Conservation (phyloP, 441 rosid species). For the Euphorbia corollata region DNA sequence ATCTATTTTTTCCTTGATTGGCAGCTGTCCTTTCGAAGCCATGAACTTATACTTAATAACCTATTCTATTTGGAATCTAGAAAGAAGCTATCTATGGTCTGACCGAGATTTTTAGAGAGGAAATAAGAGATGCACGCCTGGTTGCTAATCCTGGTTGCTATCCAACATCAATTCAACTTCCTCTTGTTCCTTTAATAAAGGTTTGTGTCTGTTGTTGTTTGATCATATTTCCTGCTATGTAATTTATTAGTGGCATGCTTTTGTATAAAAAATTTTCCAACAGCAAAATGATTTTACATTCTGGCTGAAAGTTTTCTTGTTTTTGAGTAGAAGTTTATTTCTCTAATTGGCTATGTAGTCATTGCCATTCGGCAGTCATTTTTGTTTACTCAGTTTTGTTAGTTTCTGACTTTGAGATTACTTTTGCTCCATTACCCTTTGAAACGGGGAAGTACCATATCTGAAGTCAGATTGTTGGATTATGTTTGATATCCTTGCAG, state of each 20-base stretch:
- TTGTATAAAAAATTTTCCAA: background rate
- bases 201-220: constrained; percentile 25
- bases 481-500: background rate
- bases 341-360: background rate
- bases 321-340: background rate
- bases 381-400: background rate
- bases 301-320: background rate
- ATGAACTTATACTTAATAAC: background rate
- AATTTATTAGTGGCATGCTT: background rate
- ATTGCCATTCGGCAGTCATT: background rate
- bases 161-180: constrained; percentile 91
- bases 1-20: constrained; percentile 1
- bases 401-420: too few relatives aligned
- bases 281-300: background rate
- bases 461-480: background rate
- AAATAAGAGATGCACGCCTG: constrained; percentile 55
- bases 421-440: background rate
- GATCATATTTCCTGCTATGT: constrained; percentile 8
- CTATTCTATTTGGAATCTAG: constrained; percentile 30
- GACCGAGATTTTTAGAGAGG: constrained; percentile 75
- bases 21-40: background rate
- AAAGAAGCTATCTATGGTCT: constrained; percentile 87
- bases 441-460: background rate
- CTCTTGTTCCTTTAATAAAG: constrained; percentile 81
- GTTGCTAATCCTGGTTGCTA: constrained; percentile 99